phyloP scores from a whole-genome alignment of 2,329 filamentous ascomycete genomes.

The Colletotrichum filicis region DNA sequence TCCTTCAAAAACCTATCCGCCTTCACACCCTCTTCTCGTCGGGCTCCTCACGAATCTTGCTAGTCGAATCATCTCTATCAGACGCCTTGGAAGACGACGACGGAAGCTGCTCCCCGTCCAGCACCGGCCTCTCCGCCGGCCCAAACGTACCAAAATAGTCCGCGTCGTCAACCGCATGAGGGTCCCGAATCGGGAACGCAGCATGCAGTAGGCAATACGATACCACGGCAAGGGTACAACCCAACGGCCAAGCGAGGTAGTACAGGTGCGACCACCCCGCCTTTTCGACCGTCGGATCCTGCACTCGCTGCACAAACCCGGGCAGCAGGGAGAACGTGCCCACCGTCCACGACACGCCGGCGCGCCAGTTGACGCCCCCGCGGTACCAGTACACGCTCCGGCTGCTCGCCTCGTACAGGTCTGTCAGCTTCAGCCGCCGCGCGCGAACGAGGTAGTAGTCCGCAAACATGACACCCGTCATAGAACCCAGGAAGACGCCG shows the following conservation, averaged over 20 bases:
- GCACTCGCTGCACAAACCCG: constrained; percentile 39
- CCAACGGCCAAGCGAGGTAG: constrained; percentile 41
- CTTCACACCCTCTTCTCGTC: constrained; percentile 9
- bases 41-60: neutral
- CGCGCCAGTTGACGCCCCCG: constrained; percentile 39
- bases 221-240: constrained; percentile 36
- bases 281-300: constrained; percentile 29
- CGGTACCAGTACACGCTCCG: constrained; percentile 40
- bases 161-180: constrained; percentile 38
- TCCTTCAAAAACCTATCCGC: neutral
- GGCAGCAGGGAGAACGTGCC: constrained; percentile 39
- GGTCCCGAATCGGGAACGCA: constrained; percentile 37
- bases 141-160: constrained; percentile 44
- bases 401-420: constrained; percentile 42
- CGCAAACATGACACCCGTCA: constrained; percentile 49
- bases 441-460: constrained; percentile 48
- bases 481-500: constrained; percentile 47
- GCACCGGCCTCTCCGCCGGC: constrained; percentile 10
- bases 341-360: constrained; percentile 35
- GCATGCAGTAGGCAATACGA: constrained; percentile 37
- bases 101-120: constrained; percentile 6
- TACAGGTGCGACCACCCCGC: constrained; percentile 42
- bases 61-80: neutral
- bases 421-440: constrained; percentile 47
- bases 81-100: neutral